phyloP scores from a whole-genome alignment of 768 basidiomycete species.

The Psilocybe subaeruginosa region DNA sequence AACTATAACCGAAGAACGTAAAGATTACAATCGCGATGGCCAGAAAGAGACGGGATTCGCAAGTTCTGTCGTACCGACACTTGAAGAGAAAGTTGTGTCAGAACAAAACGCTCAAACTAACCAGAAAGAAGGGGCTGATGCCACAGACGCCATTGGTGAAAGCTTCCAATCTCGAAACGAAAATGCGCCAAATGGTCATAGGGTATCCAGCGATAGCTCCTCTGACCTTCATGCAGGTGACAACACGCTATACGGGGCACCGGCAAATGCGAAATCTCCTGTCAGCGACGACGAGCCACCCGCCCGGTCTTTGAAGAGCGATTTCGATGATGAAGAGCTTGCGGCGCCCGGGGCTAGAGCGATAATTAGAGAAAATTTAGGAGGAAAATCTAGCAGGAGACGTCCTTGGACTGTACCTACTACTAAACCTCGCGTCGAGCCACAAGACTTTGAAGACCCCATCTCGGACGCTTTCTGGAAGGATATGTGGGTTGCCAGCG shows the following conservation, averaged over 20 bases:
- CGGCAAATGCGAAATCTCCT: constrained; percentile 50
- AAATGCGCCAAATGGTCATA: constrained; percentile 4
- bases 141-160: constrained; percentile 12
- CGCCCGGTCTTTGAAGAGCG: constrained; percentile 43
- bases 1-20: constrained; percentile 50
- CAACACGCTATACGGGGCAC: constrained; percentile 54
- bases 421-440: constrained; percentile 71
- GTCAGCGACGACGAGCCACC: constrained; percentile 50
- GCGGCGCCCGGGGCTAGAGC: constrained; percentile 50
- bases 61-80: constrained; percentile 63
- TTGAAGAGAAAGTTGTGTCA: constrained; percentile 66
- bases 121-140: constrained; percentile 21
- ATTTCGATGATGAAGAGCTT: constrained; percentile 50
- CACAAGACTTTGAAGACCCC: constrained; percentile 87
- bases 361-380: constrained; percentile 56
- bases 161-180: constrained; percentile 2
- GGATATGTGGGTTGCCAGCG: constrained; percentile 84
- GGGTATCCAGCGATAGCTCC: constrained; percentile 11
- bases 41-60: constrained; percentile 58
- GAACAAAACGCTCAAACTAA: constrained; percentile 44
- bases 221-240: constrained; percentile 41
- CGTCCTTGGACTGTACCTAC: constrained; percentile 63
- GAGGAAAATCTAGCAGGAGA: constrained; percentile 52
- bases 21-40: constrained; percentile 54
- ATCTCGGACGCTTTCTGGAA: constrained; percentile 89